Percentiles rank a stretch among this genome's conserved stretches.
Conservation (phyloP, 2,329 filamentous ascomycete genomes). For the Colletotrichum sp. region DNA sequence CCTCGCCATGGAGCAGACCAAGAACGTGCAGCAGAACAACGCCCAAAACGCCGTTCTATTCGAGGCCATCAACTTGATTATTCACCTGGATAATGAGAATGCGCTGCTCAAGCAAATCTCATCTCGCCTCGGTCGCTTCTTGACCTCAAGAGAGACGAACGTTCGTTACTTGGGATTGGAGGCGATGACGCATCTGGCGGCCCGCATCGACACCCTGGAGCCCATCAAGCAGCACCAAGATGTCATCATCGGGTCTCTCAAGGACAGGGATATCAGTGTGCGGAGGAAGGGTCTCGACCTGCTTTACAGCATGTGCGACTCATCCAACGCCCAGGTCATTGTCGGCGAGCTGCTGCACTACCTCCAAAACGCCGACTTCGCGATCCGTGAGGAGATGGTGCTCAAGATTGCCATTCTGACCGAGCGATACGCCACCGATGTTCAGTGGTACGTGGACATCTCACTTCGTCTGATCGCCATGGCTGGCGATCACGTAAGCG, state of each 20-base stretch:
- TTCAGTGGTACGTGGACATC: constrained; percentile 99
- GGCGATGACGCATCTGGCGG: constrained; percentile 97
- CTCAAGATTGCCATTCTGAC: constrained; percentile 98
- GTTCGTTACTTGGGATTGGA: constrained; percentile 95
- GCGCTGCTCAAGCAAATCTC: constrained; percentile 97
- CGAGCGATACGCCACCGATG: constrained; percentile 97
- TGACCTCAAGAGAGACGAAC: constrained; percentile 95
- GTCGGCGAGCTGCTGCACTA: constrained; percentile 94
- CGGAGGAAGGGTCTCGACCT: constrained; percentile 93
- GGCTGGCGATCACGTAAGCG: constrained; percentile 97
- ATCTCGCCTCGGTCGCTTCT: constrained; percentile 88
- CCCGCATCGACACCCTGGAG: constrained; percentile 89
- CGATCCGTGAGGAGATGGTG: constrained; percentile 98
- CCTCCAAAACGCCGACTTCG: constrained; percentile 95
- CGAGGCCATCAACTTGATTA: constrained; percentile 97
- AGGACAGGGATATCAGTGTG: constrained; percentile 96
- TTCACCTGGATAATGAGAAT: constrained; percentile 94
- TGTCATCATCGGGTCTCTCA: constrained; percentile 91
- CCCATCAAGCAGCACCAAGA: constrained; percentile 98
- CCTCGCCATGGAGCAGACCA: constrained; percentile 88
- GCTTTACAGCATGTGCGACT: constrained; percentile 99
- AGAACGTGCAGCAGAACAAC: constrained; percentile 99
- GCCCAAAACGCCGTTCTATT: constrained; percentile 98
- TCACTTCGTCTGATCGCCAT: constrained; percentile 92
- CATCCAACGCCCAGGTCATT: constrained; percentile 90